Conservation (phyloP, 2,329 filamentous ascomycete species). For the Pseudogymnoascus destructans region DNA sequence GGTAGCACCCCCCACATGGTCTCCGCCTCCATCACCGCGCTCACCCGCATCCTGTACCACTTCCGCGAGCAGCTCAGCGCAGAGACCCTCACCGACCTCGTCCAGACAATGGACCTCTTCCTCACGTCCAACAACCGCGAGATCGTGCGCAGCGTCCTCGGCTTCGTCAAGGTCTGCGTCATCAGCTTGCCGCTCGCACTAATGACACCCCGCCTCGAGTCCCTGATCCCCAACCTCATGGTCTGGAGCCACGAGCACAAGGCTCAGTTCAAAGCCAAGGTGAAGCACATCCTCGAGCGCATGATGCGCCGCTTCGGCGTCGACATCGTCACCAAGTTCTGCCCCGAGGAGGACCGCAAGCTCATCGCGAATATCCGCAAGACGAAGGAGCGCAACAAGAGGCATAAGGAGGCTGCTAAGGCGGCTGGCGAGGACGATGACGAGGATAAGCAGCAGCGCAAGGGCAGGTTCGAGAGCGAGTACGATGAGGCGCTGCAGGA, state of each 20-base stretch:
- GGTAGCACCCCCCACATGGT: constrained; percentile 95
- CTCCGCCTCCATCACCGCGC: constrained; percentile 86
- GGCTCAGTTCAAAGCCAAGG: constrained; percentile 89
- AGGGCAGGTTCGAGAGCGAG: constrained; percentile 71
- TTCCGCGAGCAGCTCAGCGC: constrained; percentile 60
- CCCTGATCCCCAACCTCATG: constrained; percentile 79
- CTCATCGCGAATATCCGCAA: constrained; percentile 91
- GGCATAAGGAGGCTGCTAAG: constrained; percentile 62
- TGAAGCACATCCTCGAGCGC: constrained; percentile 94
- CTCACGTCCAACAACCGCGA: constrained; percentile 93
- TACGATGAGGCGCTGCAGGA: constrained; percentile 88
- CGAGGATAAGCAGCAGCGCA: constrained; percentile 38
- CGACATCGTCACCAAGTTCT: constrained; percentile 63
- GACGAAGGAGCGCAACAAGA: constrained; percentile 79
- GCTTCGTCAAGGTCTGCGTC: constrained; percentile 92
- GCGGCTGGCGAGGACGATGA: constrained; percentile 43
- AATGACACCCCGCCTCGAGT: constrained; percentile 62
- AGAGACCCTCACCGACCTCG: constrained; percentile 65
- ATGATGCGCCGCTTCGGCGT: constrained; percentile 87
- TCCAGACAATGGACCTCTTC: constrained; percentile 93
- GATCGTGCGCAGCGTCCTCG: constrained; percentile 86
- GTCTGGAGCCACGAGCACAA: constrained; percentile 98
- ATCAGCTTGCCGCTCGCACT: constrained; percentile 70
- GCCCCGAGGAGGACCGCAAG: constrained; percentile 78
- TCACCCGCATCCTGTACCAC: constrained; percentile 86